These are phyloP conservation scores for Monotropa hypopitys DNA, from an alignment of 179 eudicot genomes.

Conservation along the genomic window DNA sequence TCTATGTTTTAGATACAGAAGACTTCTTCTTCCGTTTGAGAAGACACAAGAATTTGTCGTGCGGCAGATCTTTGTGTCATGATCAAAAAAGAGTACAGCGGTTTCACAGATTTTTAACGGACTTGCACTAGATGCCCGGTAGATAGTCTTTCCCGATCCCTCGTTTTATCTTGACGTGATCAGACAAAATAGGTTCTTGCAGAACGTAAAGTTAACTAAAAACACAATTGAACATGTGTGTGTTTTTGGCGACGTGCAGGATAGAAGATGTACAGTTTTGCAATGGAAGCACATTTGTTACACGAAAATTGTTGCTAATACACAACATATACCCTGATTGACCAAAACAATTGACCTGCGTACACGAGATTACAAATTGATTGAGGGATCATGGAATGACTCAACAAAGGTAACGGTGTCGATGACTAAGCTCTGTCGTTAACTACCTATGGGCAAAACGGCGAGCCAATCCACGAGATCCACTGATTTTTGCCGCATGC, in stretches of 20 bases:
- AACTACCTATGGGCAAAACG: not conserved
- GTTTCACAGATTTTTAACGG: constrained; percentile 38
- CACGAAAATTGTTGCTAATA: not conserved
- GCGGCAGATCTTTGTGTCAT: constrained; percentile 11
- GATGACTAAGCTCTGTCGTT: not conserved
- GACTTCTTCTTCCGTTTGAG: constrained; percentile 54
- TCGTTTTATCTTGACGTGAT: not conserved
- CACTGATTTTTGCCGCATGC: not conserved
- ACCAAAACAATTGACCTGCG: not conserved
- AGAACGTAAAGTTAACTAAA: not conserved
- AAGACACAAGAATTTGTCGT: constrained; percentile 23
- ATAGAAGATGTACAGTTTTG: not conserved
- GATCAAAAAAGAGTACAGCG: constrained; percentile 30
- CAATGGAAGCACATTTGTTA: not conserved
- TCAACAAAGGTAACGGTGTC: not conserved
- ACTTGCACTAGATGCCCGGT: constrained; percentile 11
- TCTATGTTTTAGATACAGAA: constrained; percentile 77
- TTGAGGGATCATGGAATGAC: not conserved
- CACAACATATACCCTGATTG: not conserved
- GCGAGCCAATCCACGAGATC: not conserved
- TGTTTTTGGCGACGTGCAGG: not conserved
- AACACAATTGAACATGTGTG: not conserved
- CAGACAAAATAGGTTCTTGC: not conserved
- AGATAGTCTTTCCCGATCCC: not conserved
- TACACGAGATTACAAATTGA: not conserved